These are phyloP conservation scores for Pseudogymnoascus sp. DNA, from an alignment of 2,329 filamentous ascomycete genomes.

Conservation along the genomic window DNA sequence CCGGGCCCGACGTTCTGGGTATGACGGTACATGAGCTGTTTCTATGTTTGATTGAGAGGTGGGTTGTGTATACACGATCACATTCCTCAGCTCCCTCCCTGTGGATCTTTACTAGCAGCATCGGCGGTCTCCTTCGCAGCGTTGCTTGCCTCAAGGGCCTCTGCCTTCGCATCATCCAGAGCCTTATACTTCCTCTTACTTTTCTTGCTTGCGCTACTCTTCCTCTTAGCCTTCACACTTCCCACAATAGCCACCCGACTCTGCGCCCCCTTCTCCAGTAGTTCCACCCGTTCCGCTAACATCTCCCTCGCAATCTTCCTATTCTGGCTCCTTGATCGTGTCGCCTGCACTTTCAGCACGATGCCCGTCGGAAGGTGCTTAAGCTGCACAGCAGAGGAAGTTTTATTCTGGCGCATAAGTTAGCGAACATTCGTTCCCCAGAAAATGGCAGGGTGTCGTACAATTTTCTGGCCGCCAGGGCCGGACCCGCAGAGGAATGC, in stretches of 20 bases:
- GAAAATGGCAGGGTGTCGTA: constrained; percentile 30
- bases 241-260: constrained; percentile 58
- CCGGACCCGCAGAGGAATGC: constrained; percentile 84
- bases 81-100: neutral
- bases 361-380: constrained; percentile 85
- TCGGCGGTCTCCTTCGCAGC: constrained; percentile 39
- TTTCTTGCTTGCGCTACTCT: constrained; percentile 75
- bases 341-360: constrained; percentile 89
- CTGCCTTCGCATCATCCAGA: constrained; percentile 32
- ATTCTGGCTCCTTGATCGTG: constrained; percentile 79
- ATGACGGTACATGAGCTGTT: neutral
- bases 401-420: constrained; percentile 67
- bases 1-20: neutral
- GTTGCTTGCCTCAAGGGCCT: constrained; percentile 5
- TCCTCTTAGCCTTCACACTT: constrained; percentile 55
- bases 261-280: constrained; percentile 59
- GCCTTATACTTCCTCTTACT: constrained; percentile 67
- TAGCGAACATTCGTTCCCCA: constrained; percentile 1
- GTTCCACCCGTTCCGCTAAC: constrained; percentile 50
- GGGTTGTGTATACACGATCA: neutral
- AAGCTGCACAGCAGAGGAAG: constrained; percentile 85
- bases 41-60: neutral
- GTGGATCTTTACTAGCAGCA: neutral
- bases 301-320: constrained; percentile 73
- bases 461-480: constrained; percentile 92